Evolutionary conservation across 1,284 basidiomycete species (phyloP).

Genomic region (Hypsizygus ulmarius): DNA sequence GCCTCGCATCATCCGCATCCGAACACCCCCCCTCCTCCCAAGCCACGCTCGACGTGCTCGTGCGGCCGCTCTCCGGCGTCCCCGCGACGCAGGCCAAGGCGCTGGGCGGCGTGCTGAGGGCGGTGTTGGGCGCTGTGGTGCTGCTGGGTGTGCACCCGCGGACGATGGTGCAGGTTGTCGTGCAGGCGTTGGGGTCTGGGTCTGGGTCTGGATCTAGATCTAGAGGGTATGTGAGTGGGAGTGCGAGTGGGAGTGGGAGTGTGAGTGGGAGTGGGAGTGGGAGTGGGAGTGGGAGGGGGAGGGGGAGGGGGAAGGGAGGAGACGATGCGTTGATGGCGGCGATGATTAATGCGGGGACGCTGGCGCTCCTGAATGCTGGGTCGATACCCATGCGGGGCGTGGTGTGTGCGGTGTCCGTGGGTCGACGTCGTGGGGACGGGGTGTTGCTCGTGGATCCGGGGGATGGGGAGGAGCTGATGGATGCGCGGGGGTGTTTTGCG

Average conservation of each 20-base stretch:
- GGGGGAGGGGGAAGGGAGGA: too few species aligned
- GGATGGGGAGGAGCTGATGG: constrained; percentile 48
- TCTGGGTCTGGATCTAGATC: constrained; percentile 15
- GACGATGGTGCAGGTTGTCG: constrained; percentile 66
- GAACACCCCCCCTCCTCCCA: constrained; percentile 23
- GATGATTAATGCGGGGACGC: constrained; percentile 63
- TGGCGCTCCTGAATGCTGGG: constrained; percentile 64
- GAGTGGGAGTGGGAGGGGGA: too few species aligned
- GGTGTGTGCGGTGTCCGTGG: constrained; percentile 63
- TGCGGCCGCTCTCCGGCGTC: constrained; percentile 64
- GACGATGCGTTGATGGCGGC: constrained; percentile 44
- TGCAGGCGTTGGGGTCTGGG: constrained; percentile 51
- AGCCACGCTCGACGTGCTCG: constrained; percentile 66
- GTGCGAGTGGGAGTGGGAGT: too few species aligned
- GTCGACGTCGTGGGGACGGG: constrained; percentile 29
- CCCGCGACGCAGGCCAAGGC: constrained; percentile 67
- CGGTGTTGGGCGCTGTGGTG: constrained; percentile 56
- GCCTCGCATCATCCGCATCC: constrained; percentile 64
- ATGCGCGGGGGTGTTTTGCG: constrained; percentile 43
- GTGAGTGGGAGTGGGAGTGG: not conserved
- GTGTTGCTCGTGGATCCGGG: constrained; percentile 52
- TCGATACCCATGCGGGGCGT: constrained; percentile 71
- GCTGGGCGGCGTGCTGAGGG: constrained; percentile 48
- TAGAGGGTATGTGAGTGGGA: too few species aligned
- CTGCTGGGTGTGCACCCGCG: constrained; percentile 64